Evolutionary conservation across 352 stramenopile genomes (phyloP), one percentile per base, ranked within the genome.

Genomic region (Phytophthora quininea): DNA sequence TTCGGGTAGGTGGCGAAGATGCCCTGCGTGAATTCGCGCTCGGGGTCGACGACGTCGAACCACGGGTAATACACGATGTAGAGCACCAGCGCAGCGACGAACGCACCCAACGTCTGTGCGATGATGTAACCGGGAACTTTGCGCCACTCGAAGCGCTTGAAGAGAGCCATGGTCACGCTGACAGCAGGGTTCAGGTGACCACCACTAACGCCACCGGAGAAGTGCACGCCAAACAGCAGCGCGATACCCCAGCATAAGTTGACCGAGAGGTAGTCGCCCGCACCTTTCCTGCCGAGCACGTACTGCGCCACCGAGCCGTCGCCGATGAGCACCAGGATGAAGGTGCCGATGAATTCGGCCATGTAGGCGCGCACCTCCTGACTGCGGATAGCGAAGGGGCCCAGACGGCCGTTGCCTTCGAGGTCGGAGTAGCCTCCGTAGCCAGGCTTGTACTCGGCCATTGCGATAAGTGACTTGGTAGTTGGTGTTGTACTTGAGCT

Each of bases 1-100:
- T 90, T 90, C 15, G 84, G 84, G 67, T 90, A 92, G 35, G 84
- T 92, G 0, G 84, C 80, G 49, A 92, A 92, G 68, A 90, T 92
- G 30, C 82, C 84, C 1, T 82, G 80, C 1, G 84, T 92, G 29
- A 80, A 74, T 12, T 83, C 77, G 32, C 87, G 80, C 82, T 82
- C 88, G 43, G 71, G 73, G 57, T 90, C 73, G 47, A 90, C 74
- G 54, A 86, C 78, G 29, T 69, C 57, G 24, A 92, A 63, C 27
- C 76, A 82, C 19, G 70, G 65, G 67, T 86, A 89, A 73, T 92
- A 90, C 5, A 76, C 73, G 29, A 90, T 74, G 69, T 78, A 92
- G n/a, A 92, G 76, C 48, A 90, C 46, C 52, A 88, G 65, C 1
- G 84, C 81, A 51, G 82, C 84, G 12, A 92, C 71, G 29, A 92